phyloP scores from a whole-genome alignment of 331 rosid genomes.

The Malus hybrid region DNA sequence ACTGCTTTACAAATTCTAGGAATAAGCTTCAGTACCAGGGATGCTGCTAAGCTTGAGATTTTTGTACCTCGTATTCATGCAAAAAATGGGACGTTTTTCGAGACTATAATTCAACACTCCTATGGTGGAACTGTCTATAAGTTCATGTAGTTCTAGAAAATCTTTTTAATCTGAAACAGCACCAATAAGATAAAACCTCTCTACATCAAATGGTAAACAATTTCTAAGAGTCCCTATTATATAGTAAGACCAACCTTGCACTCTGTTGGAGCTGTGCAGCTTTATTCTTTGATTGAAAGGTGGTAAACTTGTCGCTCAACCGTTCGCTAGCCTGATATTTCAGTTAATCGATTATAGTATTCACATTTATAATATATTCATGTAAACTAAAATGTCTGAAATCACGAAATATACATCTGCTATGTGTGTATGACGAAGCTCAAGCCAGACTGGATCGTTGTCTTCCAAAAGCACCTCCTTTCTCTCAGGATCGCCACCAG shows the following conservation, averaged over 20 bases:
- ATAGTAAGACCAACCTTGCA: constrained; percentile 50
- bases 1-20: background rate
- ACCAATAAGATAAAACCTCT: background rate
- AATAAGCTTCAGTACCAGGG: background rate
- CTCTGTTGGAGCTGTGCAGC: constrained; percentile 91
- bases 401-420: constrained; percentile 65
- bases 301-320: constrained; percentile 70
- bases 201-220: constrained; percentile 11
- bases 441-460: constrained; percentile 84
- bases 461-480: constrained; percentile 79
- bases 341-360: constrained; percentile 21
- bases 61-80: background rate
- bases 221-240: constrained; percentile 11
- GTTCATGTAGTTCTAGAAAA: background rate
- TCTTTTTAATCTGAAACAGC: background rate
- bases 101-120: background rate
- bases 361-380: constrained; percentile 9
- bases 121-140: background rate
- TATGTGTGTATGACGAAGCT: constrained; percentile 87
- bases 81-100: background rate
- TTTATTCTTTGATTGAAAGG: constrained; percentile 70
- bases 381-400: background rate
- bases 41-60: background rate
- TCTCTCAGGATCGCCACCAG: constrained; percentile 60
- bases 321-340: constrained; percentile 86